Base-by-base conservation (phyloP, 2,329 filamentous ascomycete genomes). In the Orbilia quercus region DNA sequence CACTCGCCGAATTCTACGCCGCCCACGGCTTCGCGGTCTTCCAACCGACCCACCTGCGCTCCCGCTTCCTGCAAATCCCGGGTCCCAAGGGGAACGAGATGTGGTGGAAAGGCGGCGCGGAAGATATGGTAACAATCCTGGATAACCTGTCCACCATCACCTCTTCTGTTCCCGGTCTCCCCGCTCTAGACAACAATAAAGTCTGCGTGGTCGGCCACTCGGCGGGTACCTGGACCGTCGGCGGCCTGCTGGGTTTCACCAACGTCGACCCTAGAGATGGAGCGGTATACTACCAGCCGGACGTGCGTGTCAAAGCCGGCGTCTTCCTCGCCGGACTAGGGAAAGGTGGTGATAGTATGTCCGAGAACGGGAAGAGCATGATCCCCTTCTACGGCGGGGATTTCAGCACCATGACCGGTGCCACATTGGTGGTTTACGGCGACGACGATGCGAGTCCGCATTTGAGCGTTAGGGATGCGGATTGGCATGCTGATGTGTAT, bases 11-110 rank as follows among this genome's bases (percentile, higher is more conserved):
- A 54, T 83, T 83, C 77, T 82, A 79, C 78, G 81, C 82, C 3
- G 77, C 79, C 16, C 81, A 81, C 50, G 82, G 82, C 59, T 83
- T 83, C 75, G 81, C 79, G 0, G 82, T 83, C 2, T 76, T 83
- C 9, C 82, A 83, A 65, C 82, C 82, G 1, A 82, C 82, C 1
- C 82, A 82, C 71, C 76, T 83, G 1, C 79, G 77, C 57, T 82
- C 82, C 20, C 75, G 75, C 40, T 79, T 78, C 1, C 77, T 82
- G 1, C 74, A 64, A 7, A 42, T 69, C 7, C 51, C 74, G 9
- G 53, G 45, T 69, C 18, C 51, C 65, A 7, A 53, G 28, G 75
- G 74, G 20, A 77, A 77, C 7, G 69, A 80, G 4, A 71, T 79
- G 48, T 80, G 78, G 64, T 80, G 79, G 78, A 76, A 79, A 14